phyloP scores from a whole-genome alignment of 306 rosid genomes.

The Medicago truncatula region MtrunA17r5.0-ANR NC_053049.1:46798001-46798500 shows the following conservation, averaged over 20 bases:
- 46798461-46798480: slow-evolving; percentile 9
- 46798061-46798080: not conserved
- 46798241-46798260: slow-evolving; percentile 47
- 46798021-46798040: too few species aligned
- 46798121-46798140: slow-evolving; percentile 35
- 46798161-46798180: slow-evolving; percentile 8
- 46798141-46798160: slow-evolving; percentile 9
- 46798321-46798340: slow-evolving; percentile 44
- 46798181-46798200: slow-evolving; percentile 15
- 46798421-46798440: not conserved
- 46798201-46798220: slow-evolving; percentile 35
- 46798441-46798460: not conserved
- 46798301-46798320: slow-evolving; percentile 45
- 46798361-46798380: too few species aligned
- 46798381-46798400: not conserved
- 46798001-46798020: not conserved
- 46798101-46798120: slow-evolving; percentile 27
- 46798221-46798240: slow-evolving; percentile 35
- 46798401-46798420: not conserved
- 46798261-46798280: slow-evolving; percentile 36
- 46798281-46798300: slow-evolving; percentile 51
- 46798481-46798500: not conserved
- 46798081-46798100: slow-evolving; percentile 26
- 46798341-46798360: slow-evolving; percentile 37
- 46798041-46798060: not conserved